Conservation (phyloP, 2,329 filamentous ascomycete species). For the Cladosporium sp. region DNA sequence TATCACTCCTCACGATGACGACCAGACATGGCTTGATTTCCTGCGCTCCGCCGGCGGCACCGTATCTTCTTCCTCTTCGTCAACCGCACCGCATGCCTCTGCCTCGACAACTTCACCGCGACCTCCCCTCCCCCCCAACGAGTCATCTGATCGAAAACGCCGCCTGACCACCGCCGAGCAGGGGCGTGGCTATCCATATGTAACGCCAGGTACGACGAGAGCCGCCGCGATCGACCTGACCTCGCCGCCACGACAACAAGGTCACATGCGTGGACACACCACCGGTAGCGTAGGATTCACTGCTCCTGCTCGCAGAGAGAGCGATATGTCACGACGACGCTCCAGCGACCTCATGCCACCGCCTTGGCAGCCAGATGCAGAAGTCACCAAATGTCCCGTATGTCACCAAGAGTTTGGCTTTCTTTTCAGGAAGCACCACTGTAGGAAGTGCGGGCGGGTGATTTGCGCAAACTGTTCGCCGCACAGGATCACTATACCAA, state of each 20-base stretch:
- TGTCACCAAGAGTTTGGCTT: slow-evolving; percentile 77
- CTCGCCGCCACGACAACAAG: slow-evolving; percentile 15
- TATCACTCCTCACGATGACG: slow-evolving; percentile 1
- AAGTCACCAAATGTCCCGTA: slow-evolving; percentile 80
- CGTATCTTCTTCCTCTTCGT: slow-evolving; percentile 7
- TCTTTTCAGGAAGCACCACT: slow-evolving; percentile 88
- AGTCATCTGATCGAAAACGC: slow-evolving; percentile 24
- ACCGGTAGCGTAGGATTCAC: slow-evolving; percentile 7
- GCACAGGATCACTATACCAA: slow-evolving; percentile 89
- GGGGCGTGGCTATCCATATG: slow-evolving; percentile 22
- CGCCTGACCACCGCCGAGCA: slow-evolving; percentile 23
- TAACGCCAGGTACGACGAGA: slow-evolving; percentile 9
- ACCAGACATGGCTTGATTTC: slow-evolving; percentile 24
- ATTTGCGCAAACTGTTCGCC: slow-evolving; percentile 89
- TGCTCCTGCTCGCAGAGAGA: slow-evolving; percentile 3
- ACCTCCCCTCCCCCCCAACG: slow-evolving; percentile 1
- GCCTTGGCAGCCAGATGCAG: slow-evolving; percentile 82
- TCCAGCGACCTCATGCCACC: slow-evolving; percentile 56
- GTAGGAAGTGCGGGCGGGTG: slow-evolving; percentile 89
- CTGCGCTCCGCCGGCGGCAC: slow-evolving; percentile 23
- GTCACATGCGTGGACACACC: slow-evolving; percentile 1
- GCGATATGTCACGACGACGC: neutral
- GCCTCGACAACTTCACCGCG: slow-evolving; percentile 1
- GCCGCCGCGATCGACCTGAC: slow-evolving; percentile 24
- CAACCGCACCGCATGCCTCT: neutral